Conservation (phyloP, 805 yeast genomes). For the Starmerella bombicola region DNA sequence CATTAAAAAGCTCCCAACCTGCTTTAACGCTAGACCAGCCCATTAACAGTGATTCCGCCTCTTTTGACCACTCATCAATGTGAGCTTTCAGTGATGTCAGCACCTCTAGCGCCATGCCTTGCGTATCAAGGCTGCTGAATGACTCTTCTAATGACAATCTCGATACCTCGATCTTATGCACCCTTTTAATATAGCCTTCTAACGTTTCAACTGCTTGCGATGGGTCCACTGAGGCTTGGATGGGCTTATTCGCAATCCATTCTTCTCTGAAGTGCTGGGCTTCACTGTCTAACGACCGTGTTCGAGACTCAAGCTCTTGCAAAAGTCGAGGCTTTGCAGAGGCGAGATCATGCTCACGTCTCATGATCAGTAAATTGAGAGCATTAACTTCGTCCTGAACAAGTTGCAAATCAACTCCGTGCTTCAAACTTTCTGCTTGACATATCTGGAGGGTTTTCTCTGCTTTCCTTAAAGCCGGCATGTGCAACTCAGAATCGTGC, state of each 20-base stretch:
- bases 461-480: too few species aligned
- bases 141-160: background rate
- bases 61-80: background rate
- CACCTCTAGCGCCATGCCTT: background rate
- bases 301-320: constrained; percentile 24
- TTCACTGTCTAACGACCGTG: background rate
- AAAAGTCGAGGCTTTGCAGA: constrained; percentile 29
- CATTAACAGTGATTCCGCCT: background rate
- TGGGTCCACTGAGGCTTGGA: constrained; percentile 9
- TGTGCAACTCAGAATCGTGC: too few species aligned
- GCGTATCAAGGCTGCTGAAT: background rate
- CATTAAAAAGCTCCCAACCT: background rate
- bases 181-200: background rate
- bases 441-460: too few species aligned
- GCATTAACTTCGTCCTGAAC: constrained; percentile 5
- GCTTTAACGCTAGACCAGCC: background rate
- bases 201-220: constrained; percentile 4
- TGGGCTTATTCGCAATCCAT: constrained; percentile 12
- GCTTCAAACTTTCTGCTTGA: too few species aligned
- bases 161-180: background rate
- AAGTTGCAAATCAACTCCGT: constrained; percentile 1
- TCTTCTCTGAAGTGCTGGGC: background rate
- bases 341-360: background rate
- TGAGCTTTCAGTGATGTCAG: background rate
- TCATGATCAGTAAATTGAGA: background rate